These are phyloP conservation scores for Fusarium multiceps DNA, from an alignment of 2,329 filamentous ascomycete species.

Conservation along the genomic window DNA sequence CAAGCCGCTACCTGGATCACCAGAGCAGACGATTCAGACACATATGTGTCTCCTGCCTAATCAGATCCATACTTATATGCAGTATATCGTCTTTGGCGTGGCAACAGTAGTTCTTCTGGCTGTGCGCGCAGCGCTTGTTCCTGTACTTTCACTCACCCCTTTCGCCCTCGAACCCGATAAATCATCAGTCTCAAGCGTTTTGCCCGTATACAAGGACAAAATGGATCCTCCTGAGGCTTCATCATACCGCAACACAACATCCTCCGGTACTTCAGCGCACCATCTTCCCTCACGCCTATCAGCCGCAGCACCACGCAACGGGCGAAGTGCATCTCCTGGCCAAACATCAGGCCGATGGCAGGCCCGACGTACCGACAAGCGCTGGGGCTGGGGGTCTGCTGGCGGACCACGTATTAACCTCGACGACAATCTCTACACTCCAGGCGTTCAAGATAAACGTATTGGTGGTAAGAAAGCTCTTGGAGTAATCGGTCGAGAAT, in stretches of 20 bases:
- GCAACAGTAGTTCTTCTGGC: constrained; percentile 62
- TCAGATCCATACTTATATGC: constrained; percentile 84
- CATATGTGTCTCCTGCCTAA: constrained; percentile 92
- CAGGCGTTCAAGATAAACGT: constrained; percentile 44
- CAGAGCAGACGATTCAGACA: constrained; percentile 77
- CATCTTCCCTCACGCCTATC: constrained; percentile 42
- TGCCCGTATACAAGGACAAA: constrained; percentile 66
- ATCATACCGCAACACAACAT: constrained; percentile 29
- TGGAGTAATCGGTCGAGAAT: constrained; percentile 66
- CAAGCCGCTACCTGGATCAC: constrained; percentile 57
- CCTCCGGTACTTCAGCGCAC: constrained; percentile 43
- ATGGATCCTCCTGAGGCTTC: constrained; percentile 54
- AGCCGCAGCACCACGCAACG: constrained; percentile 34
- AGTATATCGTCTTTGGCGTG: constrained; percentile 75
- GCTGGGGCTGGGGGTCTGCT: constrained; percentile 60
- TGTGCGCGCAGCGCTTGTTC: constrained; percentile 67
- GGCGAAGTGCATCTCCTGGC: constrained; percentile 37
- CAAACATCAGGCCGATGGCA: constrained; percentile 41
- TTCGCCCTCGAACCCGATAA: constrained; percentile 63
- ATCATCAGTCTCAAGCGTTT: constrained; percentile 33
- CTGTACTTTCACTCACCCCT: constrained; percentile 63
- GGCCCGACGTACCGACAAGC: constrained; percentile 43
- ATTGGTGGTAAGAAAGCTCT: constrained; percentile 51
- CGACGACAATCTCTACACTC: constrained; percentile 60
- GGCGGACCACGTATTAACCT: constrained; percentile 65